Conservation (phyloP, 371 early-diverging fungal species). For the Choanephora cucurbitarum region DNA sequence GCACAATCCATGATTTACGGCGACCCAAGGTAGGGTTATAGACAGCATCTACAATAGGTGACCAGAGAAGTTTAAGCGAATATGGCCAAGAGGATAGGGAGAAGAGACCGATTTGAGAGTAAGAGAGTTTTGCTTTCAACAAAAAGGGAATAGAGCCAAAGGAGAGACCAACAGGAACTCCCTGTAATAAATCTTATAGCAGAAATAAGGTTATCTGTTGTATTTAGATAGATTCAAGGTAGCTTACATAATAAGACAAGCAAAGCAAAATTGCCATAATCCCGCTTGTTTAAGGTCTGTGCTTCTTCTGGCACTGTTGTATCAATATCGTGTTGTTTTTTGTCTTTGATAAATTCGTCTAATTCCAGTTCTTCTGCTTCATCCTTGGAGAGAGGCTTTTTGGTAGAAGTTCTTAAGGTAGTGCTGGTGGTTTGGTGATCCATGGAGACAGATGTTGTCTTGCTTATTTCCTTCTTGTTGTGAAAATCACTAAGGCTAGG, state of each 20-base stretch:
- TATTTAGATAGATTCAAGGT: constrained; percentile 1
- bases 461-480: constrained; percentile 6
- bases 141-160: constrained; percentile 93
- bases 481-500: constrained; percentile 13
- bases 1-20: constrained; percentile 98
- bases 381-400: constrained; percentile 28
- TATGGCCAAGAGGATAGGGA: constrained; percentile 96
- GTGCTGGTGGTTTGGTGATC: constrained; percentile 37
- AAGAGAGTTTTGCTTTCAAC: constrained; percentile 88
- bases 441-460: constrained; percentile 28
- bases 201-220: no score
- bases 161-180: constrained; percentile 90
- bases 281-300: constrained; percentile 40
- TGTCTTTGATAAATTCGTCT: constrained; percentile 17
- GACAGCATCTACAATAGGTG: constrained; percentile 92
- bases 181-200: constrained; percentile 93
- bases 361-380: constrained; percentile 43
- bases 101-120: constrained; percentile 90
- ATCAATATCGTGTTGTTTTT: background rate
- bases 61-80: constrained; percentile 90
- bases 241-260: constrained; percentile 69
- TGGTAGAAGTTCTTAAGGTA: constrained; percentile 29
- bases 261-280: constrained; percentile 66
- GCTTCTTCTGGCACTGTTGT: constrained; percentile 1
- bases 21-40: constrained; percentile 83